Base-by-base conservation (phyloP, 495 filamentous ascomycete genomes). In the Annulohypoxylon nitens region DNA sequence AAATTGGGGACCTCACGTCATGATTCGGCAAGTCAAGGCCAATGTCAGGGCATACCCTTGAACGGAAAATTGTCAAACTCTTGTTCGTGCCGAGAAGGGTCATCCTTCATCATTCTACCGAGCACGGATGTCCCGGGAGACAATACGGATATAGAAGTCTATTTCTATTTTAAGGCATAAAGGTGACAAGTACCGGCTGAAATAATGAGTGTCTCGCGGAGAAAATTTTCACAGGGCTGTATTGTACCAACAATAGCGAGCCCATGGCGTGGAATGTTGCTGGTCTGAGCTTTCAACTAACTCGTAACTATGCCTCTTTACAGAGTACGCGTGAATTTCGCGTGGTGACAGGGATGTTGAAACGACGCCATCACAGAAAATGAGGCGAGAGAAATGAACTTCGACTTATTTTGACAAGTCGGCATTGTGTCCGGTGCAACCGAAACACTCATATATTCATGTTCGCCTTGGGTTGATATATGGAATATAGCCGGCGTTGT, bases 321-420 rank as follows among this genome's bases (percentile, higher is more conserved):
- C 36, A 30, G 48, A 30, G 55, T 69, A 30, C 25, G 25, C 23
- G 50, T 54, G 25, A 54, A 54, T 54, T 64, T 54, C 33, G 65
- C 65, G 72, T 68, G 59, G 67, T 20, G 45, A 70, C 72, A 75
- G 72, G 72, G 72, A 75, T 75, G 63, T 54, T 75, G 72, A 75
- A 75, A 75, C 72, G 63, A 75, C 26, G 20, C 72, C 67, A 70
- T 67, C 25, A 20, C 23, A 36, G 60, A 70, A 70, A 75, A 64
- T 70, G 67, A 75, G 72, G 72, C 72, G 67, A n/a, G 36, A 70
- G 67, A 75, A 70, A 70, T 70, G 67, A 70, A 59, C 4, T n/a
- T 47, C 1, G 30, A 12, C 25, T 25, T 51, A 58, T 69, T 41
- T 41, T 50, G 36, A 55, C 16, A 62, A 53, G 57, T 57, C 39